phyloP scores from a whole-genome alignment of 2,329 filamentous ascomycete species.

The Fulvia fulva region DNA sequence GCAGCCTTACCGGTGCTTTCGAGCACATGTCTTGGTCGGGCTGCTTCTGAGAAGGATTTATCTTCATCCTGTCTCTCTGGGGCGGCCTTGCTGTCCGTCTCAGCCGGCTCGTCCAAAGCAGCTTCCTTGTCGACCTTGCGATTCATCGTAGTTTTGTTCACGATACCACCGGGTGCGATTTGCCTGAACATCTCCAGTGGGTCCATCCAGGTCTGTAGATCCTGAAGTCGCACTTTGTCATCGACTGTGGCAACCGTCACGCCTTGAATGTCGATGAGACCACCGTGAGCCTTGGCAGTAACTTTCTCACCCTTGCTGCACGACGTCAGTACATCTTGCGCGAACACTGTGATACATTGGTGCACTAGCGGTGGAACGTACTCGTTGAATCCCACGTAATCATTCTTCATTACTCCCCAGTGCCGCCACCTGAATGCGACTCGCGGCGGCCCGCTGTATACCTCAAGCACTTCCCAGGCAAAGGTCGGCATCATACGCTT shows the following conservation, averaged over 20 bases:
- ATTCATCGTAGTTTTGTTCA: slow-evolving; percentile 42
- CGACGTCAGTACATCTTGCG: slow-evolving; percentile 20
- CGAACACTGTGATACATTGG: not conserved
- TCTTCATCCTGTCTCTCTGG: slow-evolving; percentile 18
- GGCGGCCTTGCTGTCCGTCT: slow-evolving; percentile 18
- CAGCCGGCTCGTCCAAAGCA: slow-evolving; percentile 18
- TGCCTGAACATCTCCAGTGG: slow-evolving; percentile 64
- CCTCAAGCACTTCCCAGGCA: slow-evolving; percentile 67
- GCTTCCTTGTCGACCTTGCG: slow-evolving; percentile 31
- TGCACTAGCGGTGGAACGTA: slow-evolving; percentile 36
- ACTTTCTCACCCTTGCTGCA: slow-evolving; percentile 60
- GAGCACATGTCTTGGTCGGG: slow-evolving; percentile 18
- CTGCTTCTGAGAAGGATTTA: not conserved
- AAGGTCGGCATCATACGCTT: slow-evolving; percentile 71
- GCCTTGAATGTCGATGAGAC: slow-evolving; percentile 60
- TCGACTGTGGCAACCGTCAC: slow-evolving; percentile 61
- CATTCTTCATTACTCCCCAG: slow-evolving; percentile 64
- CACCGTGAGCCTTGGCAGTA: slow-evolving; percentile 57
- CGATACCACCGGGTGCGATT: slow-evolving; percentile 51
- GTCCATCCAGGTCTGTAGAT: slow-evolving; percentile 63
- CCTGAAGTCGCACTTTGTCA: slow-evolving; percentile 55
- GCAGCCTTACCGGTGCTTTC: slow-evolving; percentile 19
- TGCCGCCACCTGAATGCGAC: slow-evolving; percentile 65
- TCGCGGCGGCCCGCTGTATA: slow-evolving; percentile 61
- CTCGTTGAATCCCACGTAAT: slow-evolving; percentile 63